These are phyloP conservation scores for Zanthoxylum bungeanum DNA, from an alignment of 345 rosid genomes.

Conservation along the genomic window DNA sequence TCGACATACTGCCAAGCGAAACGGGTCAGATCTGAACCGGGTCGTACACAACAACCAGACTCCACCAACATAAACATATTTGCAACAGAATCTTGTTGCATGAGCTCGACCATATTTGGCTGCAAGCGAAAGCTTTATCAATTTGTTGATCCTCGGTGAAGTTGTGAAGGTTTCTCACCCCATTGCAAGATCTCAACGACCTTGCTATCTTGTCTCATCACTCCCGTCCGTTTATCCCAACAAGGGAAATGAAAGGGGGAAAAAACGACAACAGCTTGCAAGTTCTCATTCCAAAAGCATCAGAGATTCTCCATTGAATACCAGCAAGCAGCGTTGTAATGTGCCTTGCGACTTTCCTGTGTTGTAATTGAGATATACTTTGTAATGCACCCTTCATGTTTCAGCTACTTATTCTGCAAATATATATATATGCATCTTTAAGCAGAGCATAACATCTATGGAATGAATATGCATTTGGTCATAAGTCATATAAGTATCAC, in stretches of 20 bases:
- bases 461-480: slow-evolving; percentile 8
- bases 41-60: no score
- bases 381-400: slow-evolving; percentile 21
- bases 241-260: slow-evolving; percentile 69
- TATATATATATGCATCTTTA: slow-evolving; percentile 5
- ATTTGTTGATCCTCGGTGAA: slow-evolving; percentile 75
- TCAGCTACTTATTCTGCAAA: background rate
- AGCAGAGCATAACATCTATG: slow-evolving; percentile 1
- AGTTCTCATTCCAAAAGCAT: slow-evolving; percentile 40
- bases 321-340: slow-evolving; percentile 46
- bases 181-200: slow-evolving; percentile 63
- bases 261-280: slow-evolving; percentile 39
- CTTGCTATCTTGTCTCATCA: slow-evolving; percentile 60
- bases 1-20: no score
- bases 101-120: slow-evolving; percentile 89
- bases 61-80: no score
- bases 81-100: slow-evolving; percentile 77
- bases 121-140: slow-evolving; percentile 73
- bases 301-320: slow-evolving; percentile 51
- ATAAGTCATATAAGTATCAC: background rate
- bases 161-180: slow-evolving; percentile 59
- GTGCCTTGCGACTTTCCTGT: slow-evolving; percentile 24
- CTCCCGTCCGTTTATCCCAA: slow-evolving; percentile 53
- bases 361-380: slow-evolving; percentile 32
- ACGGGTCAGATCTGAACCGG: no score